Base-by-base conservation (phyloP, 75 land plant species). In the Pinus tabuliformis region DNA sequence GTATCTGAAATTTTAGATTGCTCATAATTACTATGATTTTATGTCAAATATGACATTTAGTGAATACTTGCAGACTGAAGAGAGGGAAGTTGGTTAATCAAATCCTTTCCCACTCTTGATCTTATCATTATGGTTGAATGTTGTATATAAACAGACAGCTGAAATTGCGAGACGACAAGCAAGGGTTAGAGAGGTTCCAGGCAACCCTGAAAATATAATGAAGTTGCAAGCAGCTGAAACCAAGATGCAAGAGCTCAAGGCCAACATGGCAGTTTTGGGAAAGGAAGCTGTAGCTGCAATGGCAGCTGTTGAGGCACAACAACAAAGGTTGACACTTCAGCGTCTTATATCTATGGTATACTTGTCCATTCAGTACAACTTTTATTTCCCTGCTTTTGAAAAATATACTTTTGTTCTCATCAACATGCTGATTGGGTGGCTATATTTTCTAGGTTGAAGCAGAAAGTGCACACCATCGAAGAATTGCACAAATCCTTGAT, bases 221-320 rank as follows among this genome's bases (percentile, higher is more conserved):
- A 95, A 87, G 78, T 49, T 95, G 54, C 89, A 95, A 74, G 77
- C 85, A 37, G 88, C 98, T 20, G 93, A 95, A 80, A 62, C 85
- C 45, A 93, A 83, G 72, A 80, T 95, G 90, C 85, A 83, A 16
- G 95, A 95, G 78, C 76, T 90, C 1, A 89, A 86, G 76, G 86
- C 91, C 75, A 89, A 90, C 63, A 91, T 95, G 96, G 95, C 91
- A 36, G 81, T 86, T 54, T 59, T 95, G 5, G 97, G 96, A 57
- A 95, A 95, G 75, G 93, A 91, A 76, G 96, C 98, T 33, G 77
- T 93, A 16, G 85, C 93, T 73, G 93, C 98, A 61, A 75, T 95
- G 82, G 79, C 85, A 81, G 86, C 90, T 33, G 90, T 91, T 61
- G 96, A 95, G 56, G 58, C 90, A 17, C 98, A 95, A 74, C 98